phyloP scores from a whole-genome alignment of 2,329 filamentous ascomycete genomes.

The Colletotrichum siamense region DNA sequence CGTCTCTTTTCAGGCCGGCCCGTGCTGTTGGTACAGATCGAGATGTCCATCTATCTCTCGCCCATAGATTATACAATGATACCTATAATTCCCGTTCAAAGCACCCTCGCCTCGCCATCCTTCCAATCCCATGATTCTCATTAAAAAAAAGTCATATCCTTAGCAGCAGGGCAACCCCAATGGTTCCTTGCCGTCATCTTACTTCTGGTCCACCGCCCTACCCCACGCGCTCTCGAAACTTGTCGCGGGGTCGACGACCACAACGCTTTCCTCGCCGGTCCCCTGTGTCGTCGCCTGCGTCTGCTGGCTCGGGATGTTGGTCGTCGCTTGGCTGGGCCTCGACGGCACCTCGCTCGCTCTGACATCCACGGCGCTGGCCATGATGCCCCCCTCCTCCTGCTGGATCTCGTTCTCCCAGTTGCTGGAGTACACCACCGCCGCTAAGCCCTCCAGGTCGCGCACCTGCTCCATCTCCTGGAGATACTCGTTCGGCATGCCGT shows the following conservation, averaged over 20 bases:
- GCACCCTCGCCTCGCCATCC: background rate
- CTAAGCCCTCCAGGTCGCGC: conserved; percentile 80
- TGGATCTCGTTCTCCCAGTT: conserved; percentile 76
- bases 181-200: background rate
- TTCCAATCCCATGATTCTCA: background rate
- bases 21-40: conserved; percentile 8
- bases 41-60: conserved; percentile 15
- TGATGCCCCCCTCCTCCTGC: conserved; percentile 44
- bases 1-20: background rate
- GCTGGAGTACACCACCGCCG: conserved; percentile 85
- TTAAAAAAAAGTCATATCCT: background rate
- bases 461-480: conserved; percentile 78
- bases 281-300: conserved; percentile 27
- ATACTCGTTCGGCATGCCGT: conserved; percentile 75
- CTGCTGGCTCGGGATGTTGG: conserved; percentile 19
- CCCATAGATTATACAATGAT: conserved; percentile 21
- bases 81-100: conserved; percentile 1
- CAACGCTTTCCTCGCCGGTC: conserved; percentile 54
- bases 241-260: conserved; percentile 55
- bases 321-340: conserved; percentile 18
- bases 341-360: conserved; percentile 28
- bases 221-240: conserved; percentile 75
- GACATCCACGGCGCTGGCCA: conserved; percentile 42
- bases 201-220: conserved; percentile 57
- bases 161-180: background rate